Conservation (phyloP, 495 filamentous ascomycete species). For the Articulospora tetracladia region DNA sequence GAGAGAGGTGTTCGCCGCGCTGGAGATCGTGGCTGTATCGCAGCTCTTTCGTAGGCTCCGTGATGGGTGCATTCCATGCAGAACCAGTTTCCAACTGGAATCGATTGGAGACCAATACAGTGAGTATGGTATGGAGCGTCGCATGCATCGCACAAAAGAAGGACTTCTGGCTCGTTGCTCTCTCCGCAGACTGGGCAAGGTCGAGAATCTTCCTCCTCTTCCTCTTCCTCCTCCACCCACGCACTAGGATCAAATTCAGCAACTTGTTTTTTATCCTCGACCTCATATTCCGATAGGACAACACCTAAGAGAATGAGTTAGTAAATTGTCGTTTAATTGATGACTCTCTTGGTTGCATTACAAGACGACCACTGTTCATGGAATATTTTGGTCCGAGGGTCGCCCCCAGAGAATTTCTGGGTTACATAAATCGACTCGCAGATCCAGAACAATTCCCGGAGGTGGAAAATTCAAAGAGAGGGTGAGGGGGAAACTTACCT, state of each 20-base stretch:
- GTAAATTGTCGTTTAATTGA: slow-evolving; percentile 6
- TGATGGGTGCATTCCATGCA: slow-evolving; percentile 69
- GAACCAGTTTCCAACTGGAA: slow-evolving; percentile 78
- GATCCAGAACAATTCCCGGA: slow-evolving; percentile 1
- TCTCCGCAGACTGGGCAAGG: slow-evolving; percentile 80
- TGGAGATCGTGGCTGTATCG: slow-evolving; percentile 30
- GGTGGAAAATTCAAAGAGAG: not conserved
- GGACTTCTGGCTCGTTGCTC: slow-evolving; percentile 69
- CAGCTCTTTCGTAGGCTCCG: slow-evolving; percentile 41
- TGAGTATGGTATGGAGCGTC: slow-evolving; percentile 79
- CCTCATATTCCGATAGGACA: slow-evolving; percentile 73
- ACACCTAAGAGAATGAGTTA: slow-evolving; percentile 51
- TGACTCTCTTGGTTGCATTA: not conserved
- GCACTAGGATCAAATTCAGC: slow-evolving; percentile 81
- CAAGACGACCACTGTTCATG: not conserved
- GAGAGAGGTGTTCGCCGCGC: slow-evolving; percentile 7
- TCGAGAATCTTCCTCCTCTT: slow-evolving; percentile 57
- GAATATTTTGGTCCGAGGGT: too few relatives aligned
- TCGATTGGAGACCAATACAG: slow-evolving; percentile 72
- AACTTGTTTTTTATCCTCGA: slow-evolving; percentile 86
- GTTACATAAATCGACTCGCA: not conserved
- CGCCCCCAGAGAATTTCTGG: not conserved
- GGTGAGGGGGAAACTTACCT: slow-evolving; percentile 53
- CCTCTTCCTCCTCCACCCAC: slow-evolving; percentile 67
- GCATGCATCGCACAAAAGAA: slow-evolving; percentile 86